Evolutionary conservation across 495 filamentous ascomycete genomes (phyloP), one percentile per base, ranked within the genome.

Genomic region (Neurospora sp.): DNA sequence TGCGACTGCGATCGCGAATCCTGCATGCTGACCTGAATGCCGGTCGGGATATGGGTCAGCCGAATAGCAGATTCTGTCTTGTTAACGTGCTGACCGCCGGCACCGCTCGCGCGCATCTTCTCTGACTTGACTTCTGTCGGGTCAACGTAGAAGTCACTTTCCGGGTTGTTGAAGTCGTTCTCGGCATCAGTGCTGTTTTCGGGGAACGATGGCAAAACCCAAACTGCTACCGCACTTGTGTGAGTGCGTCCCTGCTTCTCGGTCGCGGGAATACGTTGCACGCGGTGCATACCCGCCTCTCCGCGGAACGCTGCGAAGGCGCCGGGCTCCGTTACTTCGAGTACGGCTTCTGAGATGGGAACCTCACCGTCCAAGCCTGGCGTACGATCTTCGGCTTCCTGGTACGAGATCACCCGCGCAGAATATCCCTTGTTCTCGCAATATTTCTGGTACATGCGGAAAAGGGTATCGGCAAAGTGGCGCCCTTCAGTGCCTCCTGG

Each of bases 81-180:
- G 81, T 99, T 99, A 78, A 99, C 96, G 79, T 98, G 96, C 83
- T 99, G 96, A 7, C 96, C 96, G 20, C 96, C 96, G 3, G 96
- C 94, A 39, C 96, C 96, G 69, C 92, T 85, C 1, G 96, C 93
- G 39, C 94, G 88, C 94, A 98, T 97, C 75, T 92, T 91, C 77
- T 99, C 96, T 9, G 88, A 86, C 48, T 89, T 86, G 42, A 99
- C 96, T 73, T 98, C 95, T 74, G 89, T 87, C 10, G 93, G 89
- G 81, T 95, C 90, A 72, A 99, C 86, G 80, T 95, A 95, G 83
- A 94, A 97, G 78, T 97, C 93, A 79, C 90, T 95, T 45, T 88
- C 90, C 0, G 96, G 96, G 75, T 99, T 91, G 69, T 94, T 88
- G 76, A 90, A 88, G 75, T 91, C 89, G 72, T 85, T 78, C 39